Evolutionary conservation across 2,329 filamentous ascomycete genomes (phyloP), one percentile per base, ranked within the genome.

Genomic region (Lasiodiplodia gonubiensis): DNA sequence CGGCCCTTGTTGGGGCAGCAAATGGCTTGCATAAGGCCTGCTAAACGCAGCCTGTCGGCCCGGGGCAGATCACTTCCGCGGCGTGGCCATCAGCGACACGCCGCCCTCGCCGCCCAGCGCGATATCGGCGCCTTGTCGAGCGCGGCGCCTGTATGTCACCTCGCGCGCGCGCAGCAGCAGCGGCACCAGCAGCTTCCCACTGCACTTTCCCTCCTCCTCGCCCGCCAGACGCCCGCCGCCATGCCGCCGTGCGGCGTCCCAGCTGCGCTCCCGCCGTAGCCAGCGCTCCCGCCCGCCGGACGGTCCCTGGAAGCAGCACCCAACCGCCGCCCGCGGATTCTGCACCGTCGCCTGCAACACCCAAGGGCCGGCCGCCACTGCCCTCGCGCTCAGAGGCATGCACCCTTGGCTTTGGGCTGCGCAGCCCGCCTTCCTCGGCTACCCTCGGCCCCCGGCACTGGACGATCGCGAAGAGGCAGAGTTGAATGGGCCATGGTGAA

Each of bases 1-100:
- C 42, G 57, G 57, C 59, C 59, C 59, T 63, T 63, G 59, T 63
- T 63, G 59, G 59, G 59, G 42, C 59, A 63, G 46, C 42, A 63
- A 33, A 63, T 51, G 59, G 46, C 46, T 51, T 51, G 59, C 59
- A 63, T 63, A 61, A 61, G 55, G 55, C 35, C 35, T 42, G 53
- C 23, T 21, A 21, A 12, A 42, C 30, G 33, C 30, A 33, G 30
- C 30, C 37, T 60, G 37, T 33, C 37, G 51, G 55, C 16, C 57
- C 57, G 23, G 39, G 57, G 57, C 57, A 61, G 57, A 48, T 61
- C 57, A 46, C 39, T 57, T 55, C 52, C 52, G 52, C 52, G 52
- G 30, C 52, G 51, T 53, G 51, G 53, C 30, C 53, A 21, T 14
- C 53, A 30, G 30, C 21, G 23, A 37, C 42, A 46, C 55, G 55